phyloP scores from a whole-genome alignment of 176 grass and related monocot species.

The Dendrocalamus sinicus region DNA sequence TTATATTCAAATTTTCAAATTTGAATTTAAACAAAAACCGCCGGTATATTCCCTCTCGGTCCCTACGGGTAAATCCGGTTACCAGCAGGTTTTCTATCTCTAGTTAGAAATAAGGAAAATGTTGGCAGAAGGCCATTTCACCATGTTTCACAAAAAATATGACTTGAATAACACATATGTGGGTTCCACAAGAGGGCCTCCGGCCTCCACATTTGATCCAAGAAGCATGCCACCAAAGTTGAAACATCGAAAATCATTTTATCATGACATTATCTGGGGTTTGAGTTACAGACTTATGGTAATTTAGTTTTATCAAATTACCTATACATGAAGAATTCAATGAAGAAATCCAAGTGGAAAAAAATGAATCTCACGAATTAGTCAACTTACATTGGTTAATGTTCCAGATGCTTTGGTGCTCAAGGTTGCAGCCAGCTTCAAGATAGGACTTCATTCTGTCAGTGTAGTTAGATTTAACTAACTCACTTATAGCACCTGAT shows the following conservation, averaged over 20 bases:
- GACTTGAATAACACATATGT: neutral
- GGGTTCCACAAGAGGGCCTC: neutral
- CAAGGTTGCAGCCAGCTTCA: conserved; percentile 31
- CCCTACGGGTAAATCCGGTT: no score
- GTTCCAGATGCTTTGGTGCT: neutral
- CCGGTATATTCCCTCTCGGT: no score
- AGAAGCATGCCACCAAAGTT: neutral
- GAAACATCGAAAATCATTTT: neutral
- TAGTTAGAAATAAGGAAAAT: no score
- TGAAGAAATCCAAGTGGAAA: neutral
- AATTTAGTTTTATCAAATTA: neutral
- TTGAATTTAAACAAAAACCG: no score
- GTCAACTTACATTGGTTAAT: conserved; percentile 23
- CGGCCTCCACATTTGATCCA: neutral
- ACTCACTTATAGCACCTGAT: conserved; percentile 30
- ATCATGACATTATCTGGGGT: neutral
- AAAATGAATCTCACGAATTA: neutral
- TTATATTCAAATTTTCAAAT: no score
- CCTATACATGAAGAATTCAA: neutral
- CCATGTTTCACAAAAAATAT: neutral
- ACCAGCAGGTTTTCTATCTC: no score
- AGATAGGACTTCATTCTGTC: conserved; percentile 33
- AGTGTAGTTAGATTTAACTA: conserved; percentile 51
- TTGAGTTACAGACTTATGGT: neutral
- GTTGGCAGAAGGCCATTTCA: no score